Base-by-base conservation (phyloP, 768 basidiomycete species). In the Leccinum disarticulatum region DNA sequence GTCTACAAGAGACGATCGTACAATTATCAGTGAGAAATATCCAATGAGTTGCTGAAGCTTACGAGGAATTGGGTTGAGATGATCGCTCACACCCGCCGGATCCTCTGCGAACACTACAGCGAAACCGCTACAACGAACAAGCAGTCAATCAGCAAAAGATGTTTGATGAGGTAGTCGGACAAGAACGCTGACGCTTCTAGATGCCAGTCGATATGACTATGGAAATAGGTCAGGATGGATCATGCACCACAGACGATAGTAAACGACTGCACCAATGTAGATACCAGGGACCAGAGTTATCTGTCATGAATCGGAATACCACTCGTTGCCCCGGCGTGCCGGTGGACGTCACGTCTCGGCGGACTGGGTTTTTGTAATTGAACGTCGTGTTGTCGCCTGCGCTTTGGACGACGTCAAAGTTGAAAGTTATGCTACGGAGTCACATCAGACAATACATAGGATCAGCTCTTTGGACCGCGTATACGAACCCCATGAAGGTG, bases 171-270 rank as follows among this genome's bases (percentile, higher is more conserved):
- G 8, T n/a, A n/a, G 15, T 4, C 11, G 1, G 3, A 35, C 33
- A 10, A 35, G 28, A 47, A 38, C 9, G 58, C 71, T 48, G 15
- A 69, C 71, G 61, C 63, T 46, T 67, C 61, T 0, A 72, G 51
- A 48, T 72, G 71, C 71, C 70, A 72, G 28, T 73, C 71, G 8
- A 71, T 68, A 25, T 71, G 71, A 43, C 72, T 72, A n/a, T 41
- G 38, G 9, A 41, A 2, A 38, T 64, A 41, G 7, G 58, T 17
- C 31, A 2, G 19, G 19, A 14, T n/a, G 22, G 11, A 25, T 48
- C 19, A 4, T 17, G 17, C 3, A 17, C 3, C 17, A 14, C 7
- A 9, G 19, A 5, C 3, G 14, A 48, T 11, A 25, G 6, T 47
- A 19, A 22, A 47, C 7, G 2, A 25, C 3, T 13, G 48, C 56